Evolutionary conservation across 2,329 filamentous ascomycete species (phyloP).

Genomic region (Diaporthe citrichinensis): DNA sequence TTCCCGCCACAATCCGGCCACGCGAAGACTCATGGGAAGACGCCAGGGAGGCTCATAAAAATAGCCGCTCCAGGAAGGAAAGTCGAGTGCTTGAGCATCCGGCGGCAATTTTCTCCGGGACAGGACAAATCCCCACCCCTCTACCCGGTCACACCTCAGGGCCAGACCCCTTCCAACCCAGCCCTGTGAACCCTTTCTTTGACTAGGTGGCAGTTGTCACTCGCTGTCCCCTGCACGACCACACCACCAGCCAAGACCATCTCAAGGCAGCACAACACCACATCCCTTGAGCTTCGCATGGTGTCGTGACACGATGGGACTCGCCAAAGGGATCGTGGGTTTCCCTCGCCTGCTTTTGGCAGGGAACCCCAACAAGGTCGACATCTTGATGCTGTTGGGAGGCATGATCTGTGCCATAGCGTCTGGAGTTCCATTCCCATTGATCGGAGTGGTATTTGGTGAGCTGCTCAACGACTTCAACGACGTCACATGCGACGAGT

Average conservation of each 20-base stretch:
- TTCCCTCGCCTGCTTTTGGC: slow-evolving; percentile 44
- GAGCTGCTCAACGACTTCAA: slow-evolving; percentile 67
- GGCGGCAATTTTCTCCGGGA: slow-evolving; percentile 4
- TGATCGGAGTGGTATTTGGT: slow-evolving; percentile 70
- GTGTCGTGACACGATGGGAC: slow-evolving; percentile 40
- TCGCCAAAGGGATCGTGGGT: slow-evolving; percentile 41
- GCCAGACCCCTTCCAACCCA: background rate
- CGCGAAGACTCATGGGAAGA: background rate
- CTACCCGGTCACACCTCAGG: too few relatives aligned
- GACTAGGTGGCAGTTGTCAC: slow-evolving; percentile 6
- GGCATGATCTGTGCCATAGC: slow-evolving; percentile 48
- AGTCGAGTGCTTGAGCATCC: background rate
- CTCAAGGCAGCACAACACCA: background rate
- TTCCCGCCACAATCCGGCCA: background rate
- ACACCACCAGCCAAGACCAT: background rate
- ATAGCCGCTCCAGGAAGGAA: background rate
- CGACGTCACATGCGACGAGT: slow-evolving; percentile 56
- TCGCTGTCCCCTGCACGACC: background rate
- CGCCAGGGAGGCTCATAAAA: background rate
- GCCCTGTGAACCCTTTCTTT: slow-evolving; percentile 7
- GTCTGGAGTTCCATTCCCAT: slow-evolving; percentile 67
- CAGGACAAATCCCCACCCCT: background rate
- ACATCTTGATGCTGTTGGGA: slow-evolving; percentile 40
- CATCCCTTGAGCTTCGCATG: background rate
- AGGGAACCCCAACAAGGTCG: slow-evolving; percentile 40